Conservation (phyloP, 306 rosid genomes). For the Glycyrrhiza uralensis region DNA sequence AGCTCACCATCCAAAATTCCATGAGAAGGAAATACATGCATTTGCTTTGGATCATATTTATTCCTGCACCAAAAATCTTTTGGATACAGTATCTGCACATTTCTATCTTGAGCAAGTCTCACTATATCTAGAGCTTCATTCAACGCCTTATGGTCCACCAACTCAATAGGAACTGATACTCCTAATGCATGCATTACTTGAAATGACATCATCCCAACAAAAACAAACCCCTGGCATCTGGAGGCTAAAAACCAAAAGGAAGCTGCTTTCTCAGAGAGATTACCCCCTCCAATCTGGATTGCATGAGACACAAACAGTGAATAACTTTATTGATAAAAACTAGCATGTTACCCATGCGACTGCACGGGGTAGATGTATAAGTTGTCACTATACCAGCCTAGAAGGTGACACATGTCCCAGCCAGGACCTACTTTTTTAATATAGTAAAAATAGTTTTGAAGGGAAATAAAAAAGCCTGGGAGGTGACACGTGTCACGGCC, state of each 20-base stretch:
- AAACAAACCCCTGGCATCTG: slow-evolving; percentile 66
- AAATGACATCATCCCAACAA: slow-evolving; percentile 87
- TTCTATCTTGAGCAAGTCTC: slow-evolving; percentile 47
- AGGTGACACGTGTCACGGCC: too few relatives aligned
- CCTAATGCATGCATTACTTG: slow-evolving; percentile 84
- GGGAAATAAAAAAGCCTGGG: too few relatives aligned
- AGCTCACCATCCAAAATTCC: slow-evolving; percentile 65
- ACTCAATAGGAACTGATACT: slow-evolving; percentile 49
- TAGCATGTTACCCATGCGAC: too few relatives aligned
- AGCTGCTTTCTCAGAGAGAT: slow-evolving; percentile 56
- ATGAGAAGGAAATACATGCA: slow-evolving; percentile 57
- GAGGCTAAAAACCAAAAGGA: slow-evolving; percentile 75
- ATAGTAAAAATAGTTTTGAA: too few relatives aligned
- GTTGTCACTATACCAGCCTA: too few relatives aligned
- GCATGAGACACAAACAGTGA: slow-evolving; percentile 19
- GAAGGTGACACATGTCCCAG: too few relatives aligned
- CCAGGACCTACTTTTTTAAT: too few relatives aligned
- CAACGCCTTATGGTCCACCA: slow-evolving; percentile 49
- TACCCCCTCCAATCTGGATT: slow-evolving; percentile 84
- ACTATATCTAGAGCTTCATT: slow-evolving; percentile 53
- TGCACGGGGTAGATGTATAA: too few relatives aligned
- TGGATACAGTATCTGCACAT: slow-evolving; percentile 60
- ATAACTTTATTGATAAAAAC: background rate
- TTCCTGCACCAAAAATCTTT: slow-evolving; percentile 80
- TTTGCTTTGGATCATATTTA: slow-evolving; percentile 39